Base-by-base conservation (phyloP, 2,329 filamentous ascomycete genomes). In the Fusarium pseudograminearum region DNA sequence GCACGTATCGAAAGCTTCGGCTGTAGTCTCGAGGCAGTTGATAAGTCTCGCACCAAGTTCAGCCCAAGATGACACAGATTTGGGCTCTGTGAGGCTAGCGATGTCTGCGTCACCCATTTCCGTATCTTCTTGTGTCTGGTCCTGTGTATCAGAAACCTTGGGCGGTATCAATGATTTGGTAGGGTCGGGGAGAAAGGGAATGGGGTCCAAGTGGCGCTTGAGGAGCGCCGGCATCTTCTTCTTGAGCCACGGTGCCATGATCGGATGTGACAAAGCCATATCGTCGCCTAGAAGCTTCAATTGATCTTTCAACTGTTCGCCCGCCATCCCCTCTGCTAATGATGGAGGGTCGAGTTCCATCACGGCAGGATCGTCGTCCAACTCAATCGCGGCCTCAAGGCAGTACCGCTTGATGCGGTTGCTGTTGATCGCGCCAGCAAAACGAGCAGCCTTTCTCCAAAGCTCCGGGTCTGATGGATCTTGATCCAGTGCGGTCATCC, bases 381-480 rank as follows among this genome's bases (percentile, higher is more conserved):
- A 79, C 76, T 91, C 89, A 33, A 91, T 86, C 8, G 89, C 89
- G 33, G 89, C 87, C 74, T 91, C 89, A 4, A 91, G 79, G 61
- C 89, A 90, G 73, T 87, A 91, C 36, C 89, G 81, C 68, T 84
- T 86, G 28, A 90, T 82, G 15, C 88, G 83, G 1, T 80, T 75
- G 66, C 89, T 90, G 45, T 84, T 85, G 44, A 91, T 77, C 46
- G 88, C 86, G 1, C 85, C 83, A 5, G 85, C 87, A 45, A 90
- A 84, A 5, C 89, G 85, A 1, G 87, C 87, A 4, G 84, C 82
- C 51, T 84, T 83, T 64, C 89, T 83, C 89, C 89, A 91, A 10
- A 91, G 79, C 72, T 91, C 89, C 3, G 89, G 88, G 72, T 91
- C 89, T 0, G 89, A 90, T 3, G 89, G 89, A 64, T 91, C 89